These are phyloP conservation scores for Byssothecium circinans DNA, from an alignment of 2,329 filamentous ascomycete species.

Conservation along the genomic window DNA sequence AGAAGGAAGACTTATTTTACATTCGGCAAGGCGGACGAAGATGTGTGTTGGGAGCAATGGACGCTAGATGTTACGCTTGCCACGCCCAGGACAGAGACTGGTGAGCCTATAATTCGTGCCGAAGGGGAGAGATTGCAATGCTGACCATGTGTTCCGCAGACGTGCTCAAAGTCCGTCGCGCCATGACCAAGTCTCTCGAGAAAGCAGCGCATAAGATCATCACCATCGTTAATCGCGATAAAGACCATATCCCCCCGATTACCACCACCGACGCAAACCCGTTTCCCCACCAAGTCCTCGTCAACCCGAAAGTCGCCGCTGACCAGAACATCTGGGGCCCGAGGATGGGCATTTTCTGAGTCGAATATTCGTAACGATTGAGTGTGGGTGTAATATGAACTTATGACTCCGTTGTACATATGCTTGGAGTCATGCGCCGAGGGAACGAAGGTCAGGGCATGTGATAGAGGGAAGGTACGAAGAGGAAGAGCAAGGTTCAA, in stretches of 20 bases:
- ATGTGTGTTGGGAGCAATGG: constrained; percentile 97
- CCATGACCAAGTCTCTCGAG: constrained; percentile 87
- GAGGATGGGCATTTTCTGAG: constrained; percentile 62
- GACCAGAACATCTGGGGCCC: constrained; percentile 69
- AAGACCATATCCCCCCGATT: constrained; percentile 95
- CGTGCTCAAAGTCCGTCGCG: constrained; percentile 81
- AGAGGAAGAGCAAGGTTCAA: not conserved
- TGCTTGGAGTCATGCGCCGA: constrained; percentile 4
- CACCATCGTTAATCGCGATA: constrained; percentile 81
- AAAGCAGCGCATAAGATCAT: constrained; percentile 89
- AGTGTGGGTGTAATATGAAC: too few relatives aligned
- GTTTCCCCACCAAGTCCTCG: constrained; percentile 89
- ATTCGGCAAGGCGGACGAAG: constrained; percentile 79
- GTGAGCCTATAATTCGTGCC: constrained; percentile 49
- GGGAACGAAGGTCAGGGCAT: not conserved
- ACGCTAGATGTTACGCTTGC: constrained; percentile 90
- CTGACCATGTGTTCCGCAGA: constrained; percentile 56
- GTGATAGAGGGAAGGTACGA: not conserved
- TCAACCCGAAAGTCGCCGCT: constrained; percentile 71
- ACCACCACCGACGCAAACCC: constrained; percentile 90
- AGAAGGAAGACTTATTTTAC: constrained; percentile 72
- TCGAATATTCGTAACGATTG: too few relatives aligned
- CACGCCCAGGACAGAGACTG: constrained; percentile 83
- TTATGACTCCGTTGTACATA: constrained; percentile 15
- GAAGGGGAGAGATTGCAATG: not conserved